A percentile compares a stretch with the other conserved stretches of the same genome.
These are phyloP conservation scores for Funneliformis geosporum DNA, from an alignment of 192 early-diverging fungal genomes.

Conservation along the genomic window DNA sequence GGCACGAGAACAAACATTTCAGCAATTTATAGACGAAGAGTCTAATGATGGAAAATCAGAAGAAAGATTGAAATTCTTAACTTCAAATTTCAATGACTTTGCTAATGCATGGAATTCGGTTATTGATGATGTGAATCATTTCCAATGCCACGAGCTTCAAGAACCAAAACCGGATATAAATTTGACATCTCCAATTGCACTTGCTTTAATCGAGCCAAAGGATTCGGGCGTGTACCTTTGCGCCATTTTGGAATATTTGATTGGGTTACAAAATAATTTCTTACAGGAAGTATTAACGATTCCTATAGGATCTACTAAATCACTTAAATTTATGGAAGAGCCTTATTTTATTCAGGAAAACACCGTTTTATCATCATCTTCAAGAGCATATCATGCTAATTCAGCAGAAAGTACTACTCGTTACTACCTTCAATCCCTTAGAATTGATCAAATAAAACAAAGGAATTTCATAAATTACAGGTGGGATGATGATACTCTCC, in stretches of 20 bases:
- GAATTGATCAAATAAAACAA: not conserved
- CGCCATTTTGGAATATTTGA: constrained; percentile 25
- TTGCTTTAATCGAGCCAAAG: constrained; percentile 4
- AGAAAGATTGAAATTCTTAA: not conserved
- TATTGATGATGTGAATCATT: constrained; percentile 16
- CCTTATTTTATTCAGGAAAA: not conserved
- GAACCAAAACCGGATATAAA: not conserved
- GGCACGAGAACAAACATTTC: constrained; percentile 15
- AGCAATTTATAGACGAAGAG: constrained; percentile 6
- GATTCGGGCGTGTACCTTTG: constrained; percentile 18
- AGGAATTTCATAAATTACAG: constrained; percentile 10
- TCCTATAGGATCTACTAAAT: not conserved
- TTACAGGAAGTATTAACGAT: not conserved
- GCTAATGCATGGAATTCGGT: constrained; percentile 20
- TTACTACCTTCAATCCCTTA: not conserved
- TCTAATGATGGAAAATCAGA: not conserved
- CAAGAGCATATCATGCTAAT: not conserved
- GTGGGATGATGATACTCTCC: constrained; percentile 20
- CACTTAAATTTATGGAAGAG: constrained; percentile 25
- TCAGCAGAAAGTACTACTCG: not conserved
- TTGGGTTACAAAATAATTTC: constrained; percentile 32
- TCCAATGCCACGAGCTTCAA: constrained; percentile 33
- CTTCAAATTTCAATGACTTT: constrained; percentile 17
- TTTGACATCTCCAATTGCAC: not conserved
- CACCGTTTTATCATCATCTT: too few species aligned